phyloP scores from a whole-genome alignment of 2,329 filamentous ascomycete species.

The Penicillium sp. region DNA sequence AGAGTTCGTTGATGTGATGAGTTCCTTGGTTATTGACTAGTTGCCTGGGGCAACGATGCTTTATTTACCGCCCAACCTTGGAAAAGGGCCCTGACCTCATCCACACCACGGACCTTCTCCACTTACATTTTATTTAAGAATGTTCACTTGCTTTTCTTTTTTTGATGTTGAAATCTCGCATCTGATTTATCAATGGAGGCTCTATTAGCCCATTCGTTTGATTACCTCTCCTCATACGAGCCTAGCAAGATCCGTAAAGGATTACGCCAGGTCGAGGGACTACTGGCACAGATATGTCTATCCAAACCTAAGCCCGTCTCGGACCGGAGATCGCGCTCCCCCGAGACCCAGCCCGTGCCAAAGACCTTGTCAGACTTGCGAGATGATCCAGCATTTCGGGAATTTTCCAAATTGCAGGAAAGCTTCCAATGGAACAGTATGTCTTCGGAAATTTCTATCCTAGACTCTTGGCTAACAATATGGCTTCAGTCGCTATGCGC shows the following conservation, averaged over 20 bases:
- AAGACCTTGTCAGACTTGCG: constrained; percentile 69
- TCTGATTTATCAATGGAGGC: constrained; percentile 68
- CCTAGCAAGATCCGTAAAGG: constrained; percentile 88
- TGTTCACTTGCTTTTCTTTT: constrained; percentile 8
- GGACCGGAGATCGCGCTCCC: constrained; percentile 44
- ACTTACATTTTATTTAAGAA: constrained; percentile 11
- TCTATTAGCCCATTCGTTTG: constrained; percentile 87
- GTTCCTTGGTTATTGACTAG: constrained; percentile 9
- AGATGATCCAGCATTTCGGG: constrained; percentile 83
- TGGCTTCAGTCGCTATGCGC: constrained; percentile 66
- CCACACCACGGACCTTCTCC: constrained; percentile 6
- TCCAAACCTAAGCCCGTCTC: constrained; percentile 48
- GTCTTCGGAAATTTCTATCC: constrained; percentile 13
- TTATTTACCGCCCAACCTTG: constrained; percentile 6
- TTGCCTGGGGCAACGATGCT: constrained; percentile 5
- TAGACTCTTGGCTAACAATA: neutral
- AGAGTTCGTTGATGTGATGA: constrained; percentile 6
- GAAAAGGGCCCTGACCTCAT: constrained; percentile 4
- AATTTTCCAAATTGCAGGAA: constrained; percentile 96
- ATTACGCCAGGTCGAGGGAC: constrained; percentile 85
- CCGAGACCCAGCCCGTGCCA: constrained; percentile 44
- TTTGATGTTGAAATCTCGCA: neutral
- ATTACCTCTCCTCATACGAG: constrained; percentile 93
- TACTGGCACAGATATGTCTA: constrained; percentile 92
- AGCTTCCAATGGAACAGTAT: constrained; percentile 93